phyloP scores from a whole-genome alignment of 306 rosid genomes.

The Pueraria montana region DNA sequence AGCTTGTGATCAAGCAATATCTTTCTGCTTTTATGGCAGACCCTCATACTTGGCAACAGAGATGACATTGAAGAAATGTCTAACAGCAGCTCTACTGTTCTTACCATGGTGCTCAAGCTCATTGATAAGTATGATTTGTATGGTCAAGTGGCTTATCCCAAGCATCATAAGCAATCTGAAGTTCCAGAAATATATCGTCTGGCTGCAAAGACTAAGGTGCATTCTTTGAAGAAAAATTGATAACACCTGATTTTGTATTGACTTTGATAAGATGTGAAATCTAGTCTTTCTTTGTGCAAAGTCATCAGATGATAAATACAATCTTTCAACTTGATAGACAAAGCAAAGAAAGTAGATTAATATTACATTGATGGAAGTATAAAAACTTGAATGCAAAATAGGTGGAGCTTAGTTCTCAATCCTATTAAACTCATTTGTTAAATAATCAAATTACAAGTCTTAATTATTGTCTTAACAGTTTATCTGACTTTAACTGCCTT shows the following conservation, averaged over 20 bases:
- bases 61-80: constrained; percentile 85
- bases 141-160: constrained; percentile 89
- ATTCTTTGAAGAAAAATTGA: not conserved
- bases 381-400: not conserved
- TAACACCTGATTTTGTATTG: constrained; percentile 13
- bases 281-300: not conserved
- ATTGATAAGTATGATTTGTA: constrained; percentile 84
- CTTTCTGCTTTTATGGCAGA: constrained; percentile 57
- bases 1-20: constrained; percentile 1
- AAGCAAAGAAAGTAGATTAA: not conserved
- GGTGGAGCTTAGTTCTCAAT: not conserved
- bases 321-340: constrained; percentile 1
- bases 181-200: constrained; percentile 86
- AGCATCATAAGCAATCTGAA: constrained; percentile 86
- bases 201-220: constrained; percentile 88
- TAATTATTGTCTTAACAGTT: constrained; percentile 18
- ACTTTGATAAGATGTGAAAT: not conserved
- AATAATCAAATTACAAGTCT: not conserved
- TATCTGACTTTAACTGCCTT: not conserved
- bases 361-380: constrained; percentile 6
- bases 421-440: not conserved
- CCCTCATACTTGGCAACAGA: constrained; percentile 87
- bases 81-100: constrained; percentile 71
- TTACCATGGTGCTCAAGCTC: constrained; percentile 75
- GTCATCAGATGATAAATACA: not conserved